A percentile compares a stretch with the other conserved stretches of the same genome.
phyloP scores from a whole-genome alignment of 1,284 basidiomycete species.

The Rhodotorula mucilaginosa region DNA sequence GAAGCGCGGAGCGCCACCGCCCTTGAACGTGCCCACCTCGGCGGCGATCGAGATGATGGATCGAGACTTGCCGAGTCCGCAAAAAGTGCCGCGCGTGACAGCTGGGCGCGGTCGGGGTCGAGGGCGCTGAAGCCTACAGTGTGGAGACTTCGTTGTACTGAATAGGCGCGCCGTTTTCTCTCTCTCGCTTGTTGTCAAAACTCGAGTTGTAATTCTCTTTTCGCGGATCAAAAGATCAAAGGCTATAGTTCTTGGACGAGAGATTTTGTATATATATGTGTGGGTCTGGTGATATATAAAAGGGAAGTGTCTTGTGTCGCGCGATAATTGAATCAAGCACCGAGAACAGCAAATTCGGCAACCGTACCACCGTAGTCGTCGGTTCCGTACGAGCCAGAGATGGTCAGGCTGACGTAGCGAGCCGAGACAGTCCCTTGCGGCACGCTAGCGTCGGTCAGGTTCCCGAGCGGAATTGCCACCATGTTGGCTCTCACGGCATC shows the following conservation, averaged over 20 bases:
- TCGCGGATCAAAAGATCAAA: too few species aligned
- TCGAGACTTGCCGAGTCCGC: conserved; percentile 8
- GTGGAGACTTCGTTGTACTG: background rate
- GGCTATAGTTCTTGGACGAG: too few species aligned
- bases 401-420: conserved; percentile 33
- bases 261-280: too few species aligned
- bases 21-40: background rate
- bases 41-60: background rate
- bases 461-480: conserved; percentile 22
- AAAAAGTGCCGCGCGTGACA: conserved; percentile 6
- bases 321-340: background rate
- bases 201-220: too few species aligned
- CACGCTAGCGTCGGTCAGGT: conserved; percentile 28
- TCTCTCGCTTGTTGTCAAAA: background rate
- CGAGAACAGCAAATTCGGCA: conserved; percentile 30
- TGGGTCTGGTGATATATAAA: background rate
- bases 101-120: background rate
- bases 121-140: background rate
- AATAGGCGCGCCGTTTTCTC: background rate
- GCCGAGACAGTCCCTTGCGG: background rate
- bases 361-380: conserved; percentile 21
- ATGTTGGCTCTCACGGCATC: conserved; percentile 6
- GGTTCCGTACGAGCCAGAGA: conserved; percentile 17
- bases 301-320: background rate
- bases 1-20: background rate